Conservation (phyloP, 2,329 filamentous ascomycete genomes). For the Calonectria multiphialidica region DNA sequence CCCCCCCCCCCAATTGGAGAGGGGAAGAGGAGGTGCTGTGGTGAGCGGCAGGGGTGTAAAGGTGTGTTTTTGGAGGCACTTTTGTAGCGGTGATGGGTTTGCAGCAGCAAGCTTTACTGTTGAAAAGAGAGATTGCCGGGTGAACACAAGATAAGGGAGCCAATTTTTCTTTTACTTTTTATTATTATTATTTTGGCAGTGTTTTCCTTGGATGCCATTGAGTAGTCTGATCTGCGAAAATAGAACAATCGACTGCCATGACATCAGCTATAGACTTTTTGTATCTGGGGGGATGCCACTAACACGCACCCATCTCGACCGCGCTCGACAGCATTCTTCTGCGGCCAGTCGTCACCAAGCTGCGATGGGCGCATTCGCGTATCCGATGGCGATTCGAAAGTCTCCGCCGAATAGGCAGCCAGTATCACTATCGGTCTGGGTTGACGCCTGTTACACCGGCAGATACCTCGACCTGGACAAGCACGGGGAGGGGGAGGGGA, state of each 20-base stretch:
- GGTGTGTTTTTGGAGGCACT: background rate
- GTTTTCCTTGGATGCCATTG: background rate
- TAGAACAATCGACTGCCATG: background rate
- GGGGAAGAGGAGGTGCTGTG: slow-evolving; percentile 1
- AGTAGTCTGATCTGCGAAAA: background rate
- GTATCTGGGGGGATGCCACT: background rate
- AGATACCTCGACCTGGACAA: background rate
- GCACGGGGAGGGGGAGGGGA: too few relatives aligned
- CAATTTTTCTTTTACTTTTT: background rate
- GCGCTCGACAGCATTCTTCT: too few relatives aligned
- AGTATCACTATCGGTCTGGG: background rate
- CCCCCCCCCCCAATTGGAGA: slow-evolving; percentile 9
- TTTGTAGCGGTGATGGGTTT: background rate
- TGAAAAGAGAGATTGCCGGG: background rate
- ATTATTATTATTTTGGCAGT: too few relatives aligned
- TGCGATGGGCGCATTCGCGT: background rate
- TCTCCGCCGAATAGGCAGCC: slow-evolving; percentile 3
- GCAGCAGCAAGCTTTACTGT: background rate
- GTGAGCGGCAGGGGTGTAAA: background rate
- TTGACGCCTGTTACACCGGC: background rate
- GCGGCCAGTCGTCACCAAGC: background rate
- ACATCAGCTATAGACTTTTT: background rate
- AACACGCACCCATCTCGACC: background rate
- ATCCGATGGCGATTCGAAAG: background rate
- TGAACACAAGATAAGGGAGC: background rate